Percentiles rank a stretch among this genome's conserved stretches.
These are phyloP conservation scores for Raphanus raphanistrum DNA, from an alignment of 345 rosid genomes.

Conservation along the genomic window DNA sequence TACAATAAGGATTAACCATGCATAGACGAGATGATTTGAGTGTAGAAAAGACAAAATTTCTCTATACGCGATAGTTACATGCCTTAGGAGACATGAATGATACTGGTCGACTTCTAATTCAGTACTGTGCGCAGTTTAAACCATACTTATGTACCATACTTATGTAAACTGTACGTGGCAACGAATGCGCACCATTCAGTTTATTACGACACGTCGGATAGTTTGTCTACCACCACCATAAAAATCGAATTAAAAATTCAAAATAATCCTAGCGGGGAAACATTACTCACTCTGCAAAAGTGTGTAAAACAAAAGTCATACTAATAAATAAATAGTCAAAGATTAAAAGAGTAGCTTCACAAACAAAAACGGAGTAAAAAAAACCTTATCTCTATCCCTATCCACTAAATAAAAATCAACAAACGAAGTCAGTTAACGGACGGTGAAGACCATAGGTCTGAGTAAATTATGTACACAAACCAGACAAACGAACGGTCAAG, in stretches of 20 bases:
- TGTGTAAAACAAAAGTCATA: neutral
- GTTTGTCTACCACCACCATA: slow-evolving; percentile 22
- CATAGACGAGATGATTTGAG: neutral
- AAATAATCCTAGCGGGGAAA: slow-evolving; percentile 16
- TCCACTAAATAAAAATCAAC: neutral
- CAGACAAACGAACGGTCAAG: neutral
- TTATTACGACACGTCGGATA: slow-evolving; percentile 1
- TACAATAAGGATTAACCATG: neutral
- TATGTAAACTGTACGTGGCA: slow-evolving; percentile 19
- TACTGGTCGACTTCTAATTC: neutral
- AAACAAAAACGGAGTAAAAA: neutral
- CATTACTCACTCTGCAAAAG: neutral
- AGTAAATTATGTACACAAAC: neutral
- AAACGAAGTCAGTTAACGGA: neutral
- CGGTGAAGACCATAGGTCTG: neutral
- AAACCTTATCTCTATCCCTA: neutral
- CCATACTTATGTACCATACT: neutral
- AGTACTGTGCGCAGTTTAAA: neutral
- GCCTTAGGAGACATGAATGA: neutral
- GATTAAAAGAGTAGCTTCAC: neutral
- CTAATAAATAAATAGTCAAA: neutral
- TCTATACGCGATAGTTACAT: neutral
- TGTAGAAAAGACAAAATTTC: neutral
- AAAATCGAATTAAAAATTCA: neutral
- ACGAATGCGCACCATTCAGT: neutral